Percentiles rank a stretch among this genome's conserved stretches.
Evolutionary conservation across 768 basidiomycete genomes (phyloP).

Genomic region (Lentinula detonsa): DNA sequence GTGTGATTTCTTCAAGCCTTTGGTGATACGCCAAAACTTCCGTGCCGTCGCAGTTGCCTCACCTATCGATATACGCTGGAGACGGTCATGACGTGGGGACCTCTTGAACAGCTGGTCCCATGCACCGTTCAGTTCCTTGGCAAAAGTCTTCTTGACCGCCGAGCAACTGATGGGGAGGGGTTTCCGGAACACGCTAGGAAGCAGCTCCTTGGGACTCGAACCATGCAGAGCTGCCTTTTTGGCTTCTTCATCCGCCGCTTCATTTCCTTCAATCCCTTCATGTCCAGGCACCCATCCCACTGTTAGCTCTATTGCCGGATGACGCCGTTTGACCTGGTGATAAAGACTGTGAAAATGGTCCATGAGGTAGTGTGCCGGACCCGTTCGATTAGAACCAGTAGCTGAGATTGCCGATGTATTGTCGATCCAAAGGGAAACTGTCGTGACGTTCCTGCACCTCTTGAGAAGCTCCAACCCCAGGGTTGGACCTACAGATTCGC

Average conservation of each 20-base stretch:
- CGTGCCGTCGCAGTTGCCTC: neutral
- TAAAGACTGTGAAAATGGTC: neutral
- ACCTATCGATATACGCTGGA: neutral
- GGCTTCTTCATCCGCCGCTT: neutral
- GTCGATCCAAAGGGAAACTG: neutral
- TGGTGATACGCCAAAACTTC: neutral
- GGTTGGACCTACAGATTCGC: neutral
- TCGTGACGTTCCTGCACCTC: neutral
- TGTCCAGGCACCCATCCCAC: neutral
- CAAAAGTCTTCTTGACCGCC: neutral
- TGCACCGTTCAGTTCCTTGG: neutral
- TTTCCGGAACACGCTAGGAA: neutral
- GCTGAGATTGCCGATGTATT: neutral
- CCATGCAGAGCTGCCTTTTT: neutral
- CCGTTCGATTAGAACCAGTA: neutral
- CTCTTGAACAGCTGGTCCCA: neutral
- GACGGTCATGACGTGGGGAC: neutral
- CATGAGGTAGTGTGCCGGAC: neutral
- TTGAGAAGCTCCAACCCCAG: neutral
- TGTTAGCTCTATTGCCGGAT: neutral
- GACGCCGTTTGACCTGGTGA: neutral
- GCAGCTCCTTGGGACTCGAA: neutral
- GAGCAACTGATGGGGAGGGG: neutral
- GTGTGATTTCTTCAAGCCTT: constrained; percentile 8
- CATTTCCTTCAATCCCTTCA: neutral